These are phyloP conservation scores for Ogataea kodamae DNA, from an alignment of 805 yeast species.

Conservation along the genomic window DNA sequence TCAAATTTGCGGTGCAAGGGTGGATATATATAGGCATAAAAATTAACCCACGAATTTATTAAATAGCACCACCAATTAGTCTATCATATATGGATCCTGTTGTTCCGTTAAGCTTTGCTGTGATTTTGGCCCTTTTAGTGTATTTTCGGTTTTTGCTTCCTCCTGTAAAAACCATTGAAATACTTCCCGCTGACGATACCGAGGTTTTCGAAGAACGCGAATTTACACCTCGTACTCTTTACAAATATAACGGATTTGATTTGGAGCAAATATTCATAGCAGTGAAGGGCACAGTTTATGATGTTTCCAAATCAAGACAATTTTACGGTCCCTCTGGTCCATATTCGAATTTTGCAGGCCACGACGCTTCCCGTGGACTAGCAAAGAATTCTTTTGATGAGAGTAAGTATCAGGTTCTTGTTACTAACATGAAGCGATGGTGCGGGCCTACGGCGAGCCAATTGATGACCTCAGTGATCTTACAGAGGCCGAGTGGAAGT, in stretches of 20 bases:
- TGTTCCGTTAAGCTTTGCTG: constrained; percentile 24
- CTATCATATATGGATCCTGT: constrained; percentile 25
- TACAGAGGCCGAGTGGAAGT: constrained; percentile 52
- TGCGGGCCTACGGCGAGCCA: constrained; percentile 71
- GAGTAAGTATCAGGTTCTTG: constrained; percentile 26
- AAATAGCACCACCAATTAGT: constrained; percentile 7
- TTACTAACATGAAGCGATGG: constrained; percentile 34
- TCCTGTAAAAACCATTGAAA: constrained; percentile 21
- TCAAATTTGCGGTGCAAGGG: constrained; percentile 6
- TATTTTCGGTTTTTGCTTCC: constrained; percentile 25
- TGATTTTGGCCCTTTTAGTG: constrained; percentile 20
- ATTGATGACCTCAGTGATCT: constrained; percentile 70
- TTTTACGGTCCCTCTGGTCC: constrained; percentile 98
- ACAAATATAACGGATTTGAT: constrained; percentile 76
- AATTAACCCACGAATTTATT: neutral
- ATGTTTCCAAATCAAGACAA: constrained; percentile 71
- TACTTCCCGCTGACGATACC: constrained; percentile 21
- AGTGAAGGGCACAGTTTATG: constrained; percentile 82
- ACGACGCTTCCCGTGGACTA: constrained; percentile 90
- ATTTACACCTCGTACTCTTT: constrained; percentile 73
- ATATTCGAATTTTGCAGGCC: constrained; percentile 90
- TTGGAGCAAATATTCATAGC: constrained; percentile 80
- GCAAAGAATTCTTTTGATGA: constrained; percentile 84
- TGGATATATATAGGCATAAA: too few relatives aligned
- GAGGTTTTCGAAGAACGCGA: constrained; percentile 33